These are phyloP conservation scores for Xylariales sp. DNA, from an alignment of 2,329 filamentous ascomycete species.

Conservation along the genomic window DNA sequence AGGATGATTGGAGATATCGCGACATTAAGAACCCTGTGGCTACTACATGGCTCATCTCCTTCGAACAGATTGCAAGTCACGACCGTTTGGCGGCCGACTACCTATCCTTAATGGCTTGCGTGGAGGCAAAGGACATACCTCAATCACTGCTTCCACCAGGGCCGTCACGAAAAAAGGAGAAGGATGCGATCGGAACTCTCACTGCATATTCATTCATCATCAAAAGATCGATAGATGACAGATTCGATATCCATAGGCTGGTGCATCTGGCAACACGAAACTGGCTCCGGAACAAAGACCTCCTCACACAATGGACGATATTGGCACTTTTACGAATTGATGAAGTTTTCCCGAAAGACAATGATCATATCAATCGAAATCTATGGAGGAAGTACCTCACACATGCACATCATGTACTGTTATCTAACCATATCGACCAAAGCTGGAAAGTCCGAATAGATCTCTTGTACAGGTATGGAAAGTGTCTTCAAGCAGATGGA, in stretches of 20 bases:
- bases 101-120: slow-evolving; percentile 32
- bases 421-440: no score
- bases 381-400: slow-evolving; percentile 21
- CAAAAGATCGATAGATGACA: slow-evolving; percentile 14
- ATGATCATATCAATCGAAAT: slow-evolving; percentile 10
- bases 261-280: slow-evolving; percentile 26
- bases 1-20: slow-evolving; percentile 25
- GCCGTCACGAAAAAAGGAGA: slow-evolving; percentile 10
- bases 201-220: slow-evolving; percentile 27
- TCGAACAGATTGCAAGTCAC: slow-evolving; percentile 27
- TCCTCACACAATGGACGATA: slow-evolving; percentile 1
- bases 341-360: slow-evolving; percentile 4
- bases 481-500: no score
- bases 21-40: slow-evolving; percentile 28
- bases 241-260: slow-evolving; percentile 31
- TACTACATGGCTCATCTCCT: slow-evolving; percentile 34
- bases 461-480: no score
- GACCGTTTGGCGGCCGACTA: slow-evolving; percentile 26
- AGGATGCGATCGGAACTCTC: slow-evolving; percentile 25
- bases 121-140: slow-evolving; percentile 35
- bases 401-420: slow-evolving; percentile 20
- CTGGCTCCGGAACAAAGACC: slow-evolving; percentile 19
- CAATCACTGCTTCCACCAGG: slow-evolving; percentile 22
- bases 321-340: slow-evolving; percentile 3
- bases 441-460: no score